phyloP scores from a whole-genome alignment of 768 basidiomycete species.

The Leccinellum rugosiceps region DNA sequence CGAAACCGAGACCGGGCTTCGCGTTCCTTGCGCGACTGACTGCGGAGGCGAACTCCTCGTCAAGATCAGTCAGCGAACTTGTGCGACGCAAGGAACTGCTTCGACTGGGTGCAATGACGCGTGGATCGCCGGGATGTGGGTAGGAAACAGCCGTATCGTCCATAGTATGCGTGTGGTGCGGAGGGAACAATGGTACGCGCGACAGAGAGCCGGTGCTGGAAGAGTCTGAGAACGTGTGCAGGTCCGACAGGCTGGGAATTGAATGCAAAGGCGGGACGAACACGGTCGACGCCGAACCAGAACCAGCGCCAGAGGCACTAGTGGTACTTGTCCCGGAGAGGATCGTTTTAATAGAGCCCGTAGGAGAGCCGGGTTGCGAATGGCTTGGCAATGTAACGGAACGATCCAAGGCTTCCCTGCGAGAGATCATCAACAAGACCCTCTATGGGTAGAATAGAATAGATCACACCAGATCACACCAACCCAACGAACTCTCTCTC shows the following conservation, averaged over 20 bases:
- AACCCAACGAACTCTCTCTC: constrained; percentile 89
- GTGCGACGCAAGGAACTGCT: constrained; percentile 58
- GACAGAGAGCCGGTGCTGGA: constrained; percentile 41
- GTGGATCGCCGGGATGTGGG: constrained; percentile 68
- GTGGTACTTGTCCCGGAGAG: constrained; percentile 48
- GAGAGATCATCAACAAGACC: constrained; percentile 1
- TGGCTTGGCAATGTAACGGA: constrained; percentile 49
- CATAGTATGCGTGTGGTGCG: constrained; percentile 61
- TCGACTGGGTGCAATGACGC: constrained; percentile 68
- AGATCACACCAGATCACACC: constrained; percentile 76
- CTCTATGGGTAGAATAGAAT: background rate
- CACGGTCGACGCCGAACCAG: constrained; percentile 67
- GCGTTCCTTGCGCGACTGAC: constrained; percentile 40
- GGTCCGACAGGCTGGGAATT: constrained; percentile 69
- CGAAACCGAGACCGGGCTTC: constrained; percentile 42
- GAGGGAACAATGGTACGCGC: constrained; percentile 46
- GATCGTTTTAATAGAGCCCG: constrained; percentile 68
- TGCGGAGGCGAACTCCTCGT: constrained; percentile 50
- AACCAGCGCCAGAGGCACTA: constrained; percentile 31
- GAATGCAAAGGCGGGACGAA: constrained; percentile 75
- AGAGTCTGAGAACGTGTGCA: constrained; percentile 43
- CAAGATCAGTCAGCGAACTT: constrained; percentile 78
- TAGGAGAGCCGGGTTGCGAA: constrained; percentile 43
- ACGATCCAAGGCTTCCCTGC: constrained; percentile 77
- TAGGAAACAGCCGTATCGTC: constrained; percentile 75